Percentiles rank a stretch among this genome's conserved stretches.
phyloP scores from a whole-genome alignment of 2,329 filamentous ascomycete genomes.

The Chaetomium sp. region DNA sequence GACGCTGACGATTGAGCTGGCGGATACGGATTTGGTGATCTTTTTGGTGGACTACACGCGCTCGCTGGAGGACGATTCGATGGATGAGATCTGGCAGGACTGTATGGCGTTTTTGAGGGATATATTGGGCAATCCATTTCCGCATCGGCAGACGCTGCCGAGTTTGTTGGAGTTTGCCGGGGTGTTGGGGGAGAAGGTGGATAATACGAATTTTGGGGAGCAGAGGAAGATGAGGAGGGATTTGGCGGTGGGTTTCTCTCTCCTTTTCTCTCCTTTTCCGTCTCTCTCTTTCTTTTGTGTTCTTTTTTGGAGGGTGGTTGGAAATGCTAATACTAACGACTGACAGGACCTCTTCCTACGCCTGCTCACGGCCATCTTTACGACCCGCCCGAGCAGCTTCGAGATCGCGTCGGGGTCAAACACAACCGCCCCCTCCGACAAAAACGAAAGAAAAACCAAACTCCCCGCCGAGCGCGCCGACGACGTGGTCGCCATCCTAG shows the following conservation, averaged over 20 bases:
- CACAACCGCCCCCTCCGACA: conserved; percentile 24
- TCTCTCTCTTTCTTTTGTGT: background rate
- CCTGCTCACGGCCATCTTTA: conserved; percentile 88
- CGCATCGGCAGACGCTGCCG: conserved; percentile 84
- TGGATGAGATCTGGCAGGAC: conserved; percentile 97
- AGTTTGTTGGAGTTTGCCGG: conserved; percentile 82
- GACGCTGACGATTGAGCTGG: conserved; percentile 77
- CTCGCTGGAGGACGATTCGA: conserved; percentile 90
- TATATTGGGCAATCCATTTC: conserved; percentile 86
- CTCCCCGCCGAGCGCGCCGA: conserved; percentile 50
- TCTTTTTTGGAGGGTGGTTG: background rate
- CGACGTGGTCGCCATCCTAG: conserved; percentile 74
- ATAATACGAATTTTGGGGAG: conserved; percentile 96
- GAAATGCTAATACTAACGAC: conserved; percentile 23
- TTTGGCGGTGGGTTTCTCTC: conserved; percentile 54
- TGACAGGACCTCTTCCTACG: conserved; percentile 77
- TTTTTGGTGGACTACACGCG: conserved; percentile 88
- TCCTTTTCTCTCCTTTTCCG: background rate
- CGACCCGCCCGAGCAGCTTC: conserved; percentile 73
- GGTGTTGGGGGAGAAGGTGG: conserved; percentile 87
- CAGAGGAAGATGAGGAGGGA: conserved; percentile 88
- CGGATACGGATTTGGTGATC: conserved; percentile 74
- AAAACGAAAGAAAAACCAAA: conserved; percentile 24
- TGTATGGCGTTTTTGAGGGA: conserved; percentile 88
- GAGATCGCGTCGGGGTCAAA: conserved; percentile 38